Base-by-base conservation (phyloP, 805 yeast genomes). In the Schizosaccharomyces lindneri region DNA sequence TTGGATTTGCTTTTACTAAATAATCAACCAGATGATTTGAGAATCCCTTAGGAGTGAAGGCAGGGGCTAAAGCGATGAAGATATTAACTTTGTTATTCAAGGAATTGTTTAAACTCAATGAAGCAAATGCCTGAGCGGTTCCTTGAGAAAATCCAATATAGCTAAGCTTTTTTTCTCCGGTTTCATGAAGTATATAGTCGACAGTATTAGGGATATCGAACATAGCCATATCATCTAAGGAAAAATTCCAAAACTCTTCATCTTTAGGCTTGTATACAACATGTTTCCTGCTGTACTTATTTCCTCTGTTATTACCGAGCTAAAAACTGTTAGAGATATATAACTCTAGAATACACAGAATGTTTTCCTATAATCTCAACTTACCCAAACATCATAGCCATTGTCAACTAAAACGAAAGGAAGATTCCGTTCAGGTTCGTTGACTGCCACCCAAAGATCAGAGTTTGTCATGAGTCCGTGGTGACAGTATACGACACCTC, bases 101-200 rank as follows among this genome's bases (percentile, higher is more conserved):
- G 1, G 76, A 75, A 6, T 83, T 81, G 68, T 82, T 80, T 19
- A 73, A 70, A 0, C 93, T 79, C 27, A 87, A 73, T 11, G 94
- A 78, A 0, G 95, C 96, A 70, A 89, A 83, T 55, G 87, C 87
- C 71, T 90, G 97, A 1, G 97, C 95, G 0, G 95, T 82, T 24
- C 97, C 97, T 70, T 89, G 97, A 31, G 89, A 82, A 68, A 90
- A 90, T 1, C 97, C 97, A 65, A 90, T 78, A 68, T 87, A 89
- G 0, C 81, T 78, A 46, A 89, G 71, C 19, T 71, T 65, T 36
- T 66, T 65, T 62, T 67, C 72, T 2, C 74, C 70, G 1, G 88
- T 81, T 39, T 72, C 70, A 1, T 75, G 69, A 63, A 89, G 71
- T 17, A 90, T 79, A 70, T 84, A 85, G 67, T 85, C 83, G 43